phyloP scores from a whole-genome alignment of 495 filamentous ascomycete species.

The Penicillium cinerascens region DNA sequence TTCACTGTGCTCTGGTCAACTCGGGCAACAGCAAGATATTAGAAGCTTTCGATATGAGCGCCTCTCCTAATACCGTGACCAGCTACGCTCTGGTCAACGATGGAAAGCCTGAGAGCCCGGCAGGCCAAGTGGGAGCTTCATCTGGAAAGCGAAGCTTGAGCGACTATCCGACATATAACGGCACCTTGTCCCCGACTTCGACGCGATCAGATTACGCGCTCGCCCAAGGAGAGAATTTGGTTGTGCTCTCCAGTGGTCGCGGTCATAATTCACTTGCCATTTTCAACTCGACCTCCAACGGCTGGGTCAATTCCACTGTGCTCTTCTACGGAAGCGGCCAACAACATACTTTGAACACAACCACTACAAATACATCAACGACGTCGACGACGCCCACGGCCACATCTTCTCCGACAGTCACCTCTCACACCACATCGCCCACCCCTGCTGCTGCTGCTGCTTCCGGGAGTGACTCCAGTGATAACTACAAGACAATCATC shows the following conservation, averaged over 20 bases:
- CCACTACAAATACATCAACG: slow-evolving; percentile 39
- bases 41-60: slow-evolving; percentile 72
- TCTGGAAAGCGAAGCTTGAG: slow-evolving; percentile 42
- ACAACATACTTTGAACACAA: slow-evolving; percentile 35
- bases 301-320: slow-evolving; percentile 73
- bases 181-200: slow-evolving; percentile 60
- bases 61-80: slow-evolving; percentile 72
- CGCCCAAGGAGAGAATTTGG: slow-evolving; percentile 56
- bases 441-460: slow-evolving; percentile 34
- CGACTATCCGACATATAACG: slow-evolving; percentile 79
- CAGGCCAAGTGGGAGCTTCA: slow-evolving; percentile 27
- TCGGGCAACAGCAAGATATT: slow-evolving; percentile 82
- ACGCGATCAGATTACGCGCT: slow-evolving; percentile 61
- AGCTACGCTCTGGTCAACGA: slow-evolving; percentile 56
- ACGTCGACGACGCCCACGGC: slow-evolving; percentile 25
- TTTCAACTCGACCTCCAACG: slow-evolving; percentile 75
- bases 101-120: slow-evolving; percentile 35
- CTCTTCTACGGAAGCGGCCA: slow-evolving; percentile 53
- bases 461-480: slow-evolving; percentile 29
- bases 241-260: slow-evolving; percentile 76
- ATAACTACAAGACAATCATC: slow-evolving; percentile 56
- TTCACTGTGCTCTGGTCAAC: slow-evolving; percentile 64
- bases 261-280: slow-evolving; percentile 59
- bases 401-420: slow-evolving; percentile 20
- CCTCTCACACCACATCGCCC: slow-evolving; percentile 30